Conservation (phyloP, 805 yeast species). For the Ogataea saltuana region DNA sequence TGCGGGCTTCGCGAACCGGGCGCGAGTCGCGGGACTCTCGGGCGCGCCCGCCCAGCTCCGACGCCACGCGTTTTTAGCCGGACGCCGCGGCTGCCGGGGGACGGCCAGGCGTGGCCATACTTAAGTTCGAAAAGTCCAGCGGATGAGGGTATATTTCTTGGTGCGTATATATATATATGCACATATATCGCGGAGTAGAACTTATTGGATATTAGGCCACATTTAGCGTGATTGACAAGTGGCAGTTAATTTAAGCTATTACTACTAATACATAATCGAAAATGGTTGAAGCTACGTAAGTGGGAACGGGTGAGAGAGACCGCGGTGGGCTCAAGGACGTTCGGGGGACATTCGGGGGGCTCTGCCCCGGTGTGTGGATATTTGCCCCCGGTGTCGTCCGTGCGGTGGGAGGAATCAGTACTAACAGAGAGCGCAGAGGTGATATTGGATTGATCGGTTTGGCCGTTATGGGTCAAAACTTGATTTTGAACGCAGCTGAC, state of each 20-base stretch:
- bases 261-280: slow-evolving; percentile 5
- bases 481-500: slow-evolving; percentile 97
- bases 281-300: slow-evolving; percentile 21
- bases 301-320: neutral
- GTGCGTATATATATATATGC: slow-evolving; percentile 1
- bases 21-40: too few species aligned
- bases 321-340: too few species aligned
- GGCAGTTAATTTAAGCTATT: slow-evolving; percentile 4
- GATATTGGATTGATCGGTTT: slow-evolving; percentile 98
- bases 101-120: neutral
- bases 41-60: too few species aligned
- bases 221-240: slow-evolving; percentile 4
- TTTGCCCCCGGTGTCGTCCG: neutral
- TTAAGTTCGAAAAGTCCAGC: slow-evolving; percentile 10
- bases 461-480: slow-evolving; percentile 99
- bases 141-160: neutral
- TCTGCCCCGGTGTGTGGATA: too few species aligned
- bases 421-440: slow-evolving; percentile 53
- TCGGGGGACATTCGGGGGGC: too few species aligned
- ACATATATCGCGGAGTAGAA: slow-evolving; percentile 6
- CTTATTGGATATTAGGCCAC: neutral
- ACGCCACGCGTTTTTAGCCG: neutral
- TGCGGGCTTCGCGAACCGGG: too few species aligned
- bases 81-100: slow-evolving; percentile 8
- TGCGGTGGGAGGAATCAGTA: too few species aligned